A percentile compares a stretch with the other conserved stretches of the same genome.
These are phyloP conservation scores for Jackrogersella minutella DNA, from an alignment of 495 filamentous ascomycete genomes.

Conservation along the genomic window DNA sequence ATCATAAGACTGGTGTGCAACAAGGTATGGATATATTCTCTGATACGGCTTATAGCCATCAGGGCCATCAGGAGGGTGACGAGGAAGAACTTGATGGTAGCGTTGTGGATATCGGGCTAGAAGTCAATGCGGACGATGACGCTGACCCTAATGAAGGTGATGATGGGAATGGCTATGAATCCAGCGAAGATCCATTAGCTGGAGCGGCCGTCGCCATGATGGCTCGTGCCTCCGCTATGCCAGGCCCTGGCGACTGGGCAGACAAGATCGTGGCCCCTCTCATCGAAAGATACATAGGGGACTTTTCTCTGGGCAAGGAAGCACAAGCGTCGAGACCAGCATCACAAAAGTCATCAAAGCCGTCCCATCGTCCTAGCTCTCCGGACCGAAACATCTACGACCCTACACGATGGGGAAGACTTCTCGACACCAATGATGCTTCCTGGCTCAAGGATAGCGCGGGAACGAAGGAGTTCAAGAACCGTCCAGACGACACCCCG, in stretches of 20 bases:
- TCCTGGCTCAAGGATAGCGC: not conserved
- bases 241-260: constrained; percentile 22
- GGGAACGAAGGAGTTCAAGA: not conserved
- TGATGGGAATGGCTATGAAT: not conserved
- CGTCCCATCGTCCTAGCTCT: constrained; percentile 4
- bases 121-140: no score
- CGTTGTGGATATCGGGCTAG: no score
- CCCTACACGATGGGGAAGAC: constrained; percentile 22
- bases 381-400: constrained; percentile 15
- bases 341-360: not conserved
- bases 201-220: constrained; percentile 10
- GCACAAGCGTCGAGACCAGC: not conserved
- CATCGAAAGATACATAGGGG: not conserved
- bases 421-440: no score
- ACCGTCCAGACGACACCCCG: not conserved
- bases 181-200: not conserved
- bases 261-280: constrained; percentile 5
- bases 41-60: no score
- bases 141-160: not conserved
- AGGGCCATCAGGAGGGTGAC: no score
- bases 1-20: not conserved
- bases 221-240: not conserved
- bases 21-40: not conserved
- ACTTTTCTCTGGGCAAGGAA: not conserved
- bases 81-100: no score